Percentiles rank a stretch among this genome's conserved stretches.
phyloP scores from a whole-genome alignment of 2,329 filamentous ascomycete species.

The Fusarium sp. region DNA sequence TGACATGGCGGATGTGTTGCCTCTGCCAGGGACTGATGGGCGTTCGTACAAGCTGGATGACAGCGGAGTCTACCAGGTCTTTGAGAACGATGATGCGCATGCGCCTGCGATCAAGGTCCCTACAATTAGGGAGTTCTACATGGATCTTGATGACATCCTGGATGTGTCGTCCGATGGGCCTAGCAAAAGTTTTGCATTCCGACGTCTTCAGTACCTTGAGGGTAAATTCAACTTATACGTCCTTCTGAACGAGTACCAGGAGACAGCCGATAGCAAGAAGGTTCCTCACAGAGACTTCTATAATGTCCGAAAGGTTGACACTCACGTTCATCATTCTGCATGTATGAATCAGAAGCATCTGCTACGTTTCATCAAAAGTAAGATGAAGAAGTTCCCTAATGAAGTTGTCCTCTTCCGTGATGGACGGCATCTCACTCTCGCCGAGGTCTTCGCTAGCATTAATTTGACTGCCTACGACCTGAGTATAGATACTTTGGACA shows the following conservation, averaged over 20 bases:
- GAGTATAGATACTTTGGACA: conserved; percentile 97
- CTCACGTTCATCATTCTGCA: conserved; percentile 97
- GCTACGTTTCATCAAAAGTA: conserved; percentile 98
- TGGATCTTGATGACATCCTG: conserved; percentile 88
- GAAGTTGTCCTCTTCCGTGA: conserved; percentile 94
- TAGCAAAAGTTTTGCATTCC: conserved; percentile 96
- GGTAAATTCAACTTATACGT: conserved; percentile 96
- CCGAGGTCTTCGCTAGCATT: conserved; percentile 96
- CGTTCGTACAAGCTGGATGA: conserved; percentile 84
- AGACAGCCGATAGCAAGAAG: conserved; percentile 96
- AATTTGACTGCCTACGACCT: conserved; percentile 97
- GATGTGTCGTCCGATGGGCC: conserved; percentile 94
- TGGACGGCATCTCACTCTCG: conserved; percentile 88
- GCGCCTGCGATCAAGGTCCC: conserved; percentile 85
- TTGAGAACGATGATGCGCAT: conserved; percentile 72
- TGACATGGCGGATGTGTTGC: conserved; percentile 79
- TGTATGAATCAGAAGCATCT: conserved; percentile 99
- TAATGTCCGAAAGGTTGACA: conserved; percentile 98
- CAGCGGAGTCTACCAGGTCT: conserved; percentile 92
- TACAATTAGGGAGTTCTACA: conserved; percentile 93
- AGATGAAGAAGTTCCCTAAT: conserved; percentile 98
- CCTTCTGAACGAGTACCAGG: conserved; percentile 95
- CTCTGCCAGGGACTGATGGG: conserved; percentile 75
- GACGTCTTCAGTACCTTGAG: conserved; percentile 92
- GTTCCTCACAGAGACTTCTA: conserved; percentile 99